Evolutionary conservation across 2,329 filamentous ascomycete genomes (phyloP), one percentile per base, ranked within the genome.

Genomic region (Diaporthe ampelina): DNA sequence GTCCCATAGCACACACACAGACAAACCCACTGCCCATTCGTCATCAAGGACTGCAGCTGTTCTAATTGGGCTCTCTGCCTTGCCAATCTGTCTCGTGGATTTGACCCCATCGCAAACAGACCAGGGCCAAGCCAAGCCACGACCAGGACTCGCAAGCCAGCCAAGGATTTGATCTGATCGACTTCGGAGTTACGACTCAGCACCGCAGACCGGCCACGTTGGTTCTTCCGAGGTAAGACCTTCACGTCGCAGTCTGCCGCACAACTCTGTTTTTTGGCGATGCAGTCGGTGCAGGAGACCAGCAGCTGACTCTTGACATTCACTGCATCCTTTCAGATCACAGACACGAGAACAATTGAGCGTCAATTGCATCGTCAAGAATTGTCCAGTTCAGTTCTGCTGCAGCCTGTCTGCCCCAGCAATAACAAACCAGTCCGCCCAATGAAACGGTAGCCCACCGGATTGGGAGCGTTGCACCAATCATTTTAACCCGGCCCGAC

Each of bases 401-500:
- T 29, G 58, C 61, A n/a, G 9, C n/a, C 45, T 37, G 61, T 35
- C 21, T 63, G 58, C 58, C 11, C 63, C 26, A 45, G 45, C 63
- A 48, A 21, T n/a, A 35, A 52, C 45, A 52, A 52, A 52, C 40
- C 40, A 43, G n/a, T n/a, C 15, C 45, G 45, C 32, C 63, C 63
- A 67, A 67, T 67, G 63, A 67, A 52, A 67, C 63, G 45, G 63
- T 67, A 67, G 63, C 63, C 63, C 63, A 52, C 63, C 63, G 32
- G 63, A 52, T 67, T 24, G 63, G 63, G 45, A 67, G 45, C 45
- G 63, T 52, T 52, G 45, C 45, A 67, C 45, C 32, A 67, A 50
- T 48, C n/a, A 52, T 24, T 13, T 11, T 3, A 7, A 43, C 45
- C 29, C 26, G 4, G 29, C 45, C 45, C 59, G 45, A 67, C 63